Evolutionary conservation across 148 eudicot genomes (phyloP).

Genomic region (Fallopia convolvulus): DNA sequence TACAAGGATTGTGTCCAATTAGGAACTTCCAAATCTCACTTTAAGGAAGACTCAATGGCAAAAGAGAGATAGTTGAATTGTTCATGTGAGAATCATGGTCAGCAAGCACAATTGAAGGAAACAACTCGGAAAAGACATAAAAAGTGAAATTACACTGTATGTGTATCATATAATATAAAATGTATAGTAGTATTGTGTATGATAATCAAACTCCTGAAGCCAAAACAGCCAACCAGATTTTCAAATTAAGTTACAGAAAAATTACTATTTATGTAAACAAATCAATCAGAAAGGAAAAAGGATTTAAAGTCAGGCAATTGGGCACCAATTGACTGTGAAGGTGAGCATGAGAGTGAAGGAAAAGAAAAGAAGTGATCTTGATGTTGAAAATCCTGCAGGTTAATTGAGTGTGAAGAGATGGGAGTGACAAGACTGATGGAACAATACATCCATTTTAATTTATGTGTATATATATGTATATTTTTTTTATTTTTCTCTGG

Average conservation of each 20-base stretch:
- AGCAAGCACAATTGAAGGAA: background rate
- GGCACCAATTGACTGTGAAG: background rate
- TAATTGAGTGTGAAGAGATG: constrained; percentile 7
- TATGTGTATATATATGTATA: background rate
- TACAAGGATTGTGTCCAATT: background rate
- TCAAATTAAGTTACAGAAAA: background rate
- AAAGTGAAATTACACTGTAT: background rate
- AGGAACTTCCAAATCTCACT: background rate
- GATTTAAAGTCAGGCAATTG: background rate
- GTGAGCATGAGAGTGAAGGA: background rate
- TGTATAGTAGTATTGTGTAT: no score
- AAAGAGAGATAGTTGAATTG: background rate
- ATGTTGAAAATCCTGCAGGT: background rate
- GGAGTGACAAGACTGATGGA: constrained; percentile 10
- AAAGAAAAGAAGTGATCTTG: background rate
- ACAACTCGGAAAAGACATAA: background rate
- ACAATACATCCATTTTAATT: constrained; percentile 2
- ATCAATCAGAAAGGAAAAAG: background rate
- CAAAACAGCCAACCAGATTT: background rate
- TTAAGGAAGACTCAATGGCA: background rate
- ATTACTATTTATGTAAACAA: constrained; percentile 2
- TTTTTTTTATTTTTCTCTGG: no score
- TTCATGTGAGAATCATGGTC: background rate
- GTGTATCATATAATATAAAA: background rate
- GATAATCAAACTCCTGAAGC: background rate